phyloP scores from a whole-genome alignment of 495 filamentous ascomycete genomes.

The Hypoxylon crocopeplum region DNA sequence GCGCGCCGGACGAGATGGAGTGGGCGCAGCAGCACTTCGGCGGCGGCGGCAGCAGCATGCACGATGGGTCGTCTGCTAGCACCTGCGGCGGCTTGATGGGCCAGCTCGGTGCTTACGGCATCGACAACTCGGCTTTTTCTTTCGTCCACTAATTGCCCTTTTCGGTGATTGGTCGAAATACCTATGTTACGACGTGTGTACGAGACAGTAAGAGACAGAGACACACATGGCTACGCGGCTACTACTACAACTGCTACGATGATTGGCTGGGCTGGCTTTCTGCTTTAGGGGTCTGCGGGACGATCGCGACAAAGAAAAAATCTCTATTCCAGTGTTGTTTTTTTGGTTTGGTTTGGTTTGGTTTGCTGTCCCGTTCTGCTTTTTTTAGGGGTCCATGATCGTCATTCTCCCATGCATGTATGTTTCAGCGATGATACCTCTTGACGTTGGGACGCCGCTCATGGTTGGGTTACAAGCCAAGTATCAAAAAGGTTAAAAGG shows the following conservation, averaged over 20 bases:
- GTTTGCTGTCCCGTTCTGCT: not conserved
- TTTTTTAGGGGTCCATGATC: slow-evolving; percentile 38
- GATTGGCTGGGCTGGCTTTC: slow-evolving; percentile 22
- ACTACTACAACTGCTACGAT: slow-evolving; percentile 19
- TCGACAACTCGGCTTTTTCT: slow-evolving; percentile 34
- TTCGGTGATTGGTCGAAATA: slow-evolving; percentile 3
- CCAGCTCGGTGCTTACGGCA: slow-evolving; percentile 34
- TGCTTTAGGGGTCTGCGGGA: slow-evolving; percentile 4
- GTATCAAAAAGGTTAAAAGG: slow-evolving; percentile 22
- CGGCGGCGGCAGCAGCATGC: slow-evolving; percentile 15
- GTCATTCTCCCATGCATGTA: slow-evolving; percentile 28
- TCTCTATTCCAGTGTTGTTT: not conserved
- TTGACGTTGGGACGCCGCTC: slow-evolving; percentile 33
- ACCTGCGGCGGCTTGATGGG: slow-evolving; percentile 24
- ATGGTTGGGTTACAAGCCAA: slow-evolving; percentile 30
- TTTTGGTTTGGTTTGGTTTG: not conserved
- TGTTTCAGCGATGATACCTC: slow-evolving; percentile 38
- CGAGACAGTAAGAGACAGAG: slow-evolving; percentile 8
- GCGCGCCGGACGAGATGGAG: slow-evolving; percentile 46
- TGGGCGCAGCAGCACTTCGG: slow-evolving; percentile 42
- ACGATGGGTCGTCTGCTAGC: slow-evolving; percentile 21
- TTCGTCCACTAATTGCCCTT: slow-evolving; percentile 29
- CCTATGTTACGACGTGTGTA: not conserved
- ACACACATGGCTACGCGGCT: slow-evolving; percentile 31
- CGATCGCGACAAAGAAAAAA: slow-evolving; percentile 11